Evolutionary conservation across 768 basidiomycete genomes (phyloP).

Genomic region (Hericium alpestre): DNA sequence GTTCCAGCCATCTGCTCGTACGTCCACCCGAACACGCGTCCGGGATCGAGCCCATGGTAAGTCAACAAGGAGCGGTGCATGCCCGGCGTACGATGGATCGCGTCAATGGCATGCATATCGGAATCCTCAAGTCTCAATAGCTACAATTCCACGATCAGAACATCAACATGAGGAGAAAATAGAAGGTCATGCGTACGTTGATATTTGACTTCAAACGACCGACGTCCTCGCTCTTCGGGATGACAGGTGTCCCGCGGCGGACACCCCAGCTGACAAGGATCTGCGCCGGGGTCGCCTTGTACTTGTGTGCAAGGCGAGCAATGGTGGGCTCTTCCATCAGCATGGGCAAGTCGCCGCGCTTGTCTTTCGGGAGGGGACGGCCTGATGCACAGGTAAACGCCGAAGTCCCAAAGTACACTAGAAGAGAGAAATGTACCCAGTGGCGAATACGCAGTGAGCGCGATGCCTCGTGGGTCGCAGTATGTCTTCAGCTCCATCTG

Average conservation of each 20-base stretch:
- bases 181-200: slow-evolving; percentile 17
- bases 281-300: slow-evolving; percentile 39
- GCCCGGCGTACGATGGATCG: slow-evolving; percentile 28
- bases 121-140: slow-evolving; percentile 24
- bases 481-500: slow-evolving; percentile 47
- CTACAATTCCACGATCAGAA: slow-evolving; percentile 15
- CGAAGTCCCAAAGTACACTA: not conserved
- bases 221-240: slow-evolving; percentile 40
- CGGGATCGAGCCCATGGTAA: slow-evolving; percentile 16
- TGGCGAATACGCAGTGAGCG: slow-evolving; percentile 56
- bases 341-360: not conserved
- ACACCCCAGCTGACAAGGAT: slow-evolving; percentile 49
- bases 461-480: slow-evolving; percentile 47
- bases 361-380: not conserved
- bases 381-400: not conserved
- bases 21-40: slow-evolving; percentile 34
- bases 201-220: slow-evolving; percentile 45
- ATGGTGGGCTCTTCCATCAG: slow-evolving; percentile 9
- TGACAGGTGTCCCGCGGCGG: slow-evolving; percentile 39
- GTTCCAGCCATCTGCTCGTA: slow-evolving; percentile 34
- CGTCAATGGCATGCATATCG: slow-evolving; percentile 31
- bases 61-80: slow-evolving; percentile 28
- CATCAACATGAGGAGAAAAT: slow-evolving; percentile 3
- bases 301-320: slow-evolving; percentile 23
- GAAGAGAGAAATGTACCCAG: slow-evolving; percentile 19